These are phyloP conservation scores for Immersiella caudata DNA, from an alignment of 495 filamentous ascomycete genomes.

Conservation along the genomic window DNA sequence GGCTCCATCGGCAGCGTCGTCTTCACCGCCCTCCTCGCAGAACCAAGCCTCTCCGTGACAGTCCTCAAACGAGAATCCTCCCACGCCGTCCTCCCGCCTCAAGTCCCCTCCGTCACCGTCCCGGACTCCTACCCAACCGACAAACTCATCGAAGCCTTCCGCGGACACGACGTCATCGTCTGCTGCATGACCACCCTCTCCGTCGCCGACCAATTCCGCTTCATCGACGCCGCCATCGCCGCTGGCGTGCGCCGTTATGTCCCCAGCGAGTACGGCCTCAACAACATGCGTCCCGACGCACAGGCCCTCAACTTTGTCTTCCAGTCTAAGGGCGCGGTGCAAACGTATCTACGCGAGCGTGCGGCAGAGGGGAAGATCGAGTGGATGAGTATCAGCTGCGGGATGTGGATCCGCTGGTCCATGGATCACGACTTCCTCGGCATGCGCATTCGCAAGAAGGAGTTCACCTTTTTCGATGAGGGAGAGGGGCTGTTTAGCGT, in stretches of 20 bases:
- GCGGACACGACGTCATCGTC: conserved; percentile 33
- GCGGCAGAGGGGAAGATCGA: conserved; percentile 39
- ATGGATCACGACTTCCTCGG: conserved; percentile 40
- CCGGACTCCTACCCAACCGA: conserved; percentile 31
- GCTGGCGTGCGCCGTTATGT: conserved; percentile 53
- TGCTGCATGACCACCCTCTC: conserved; percentile 36
- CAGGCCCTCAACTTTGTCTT: conserved; percentile 44
- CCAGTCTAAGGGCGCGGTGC: conserved; percentile 45
- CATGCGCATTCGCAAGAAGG: conserved; percentile 37
- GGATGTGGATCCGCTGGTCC: conserved; percentile 49
- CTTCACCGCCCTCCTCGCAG: conserved; percentile 28
- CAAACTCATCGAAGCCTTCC: conserved; percentile 30
- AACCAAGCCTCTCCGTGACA: conserved; percentile 29
- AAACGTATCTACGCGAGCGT: conserved; percentile 44
- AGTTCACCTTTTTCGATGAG: conserved; percentile 43
- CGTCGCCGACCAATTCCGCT: conserved; percentile 41
- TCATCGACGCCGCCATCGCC: conserved; percentile 56
- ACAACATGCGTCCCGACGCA: conserved; percentile 52
- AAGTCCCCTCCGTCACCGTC: conserved; percentile 28
- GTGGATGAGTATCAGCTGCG: conserved; percentile 44
- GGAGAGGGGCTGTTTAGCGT: conserved; percentile 45
- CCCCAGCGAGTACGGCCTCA: conserved; percentile 73
- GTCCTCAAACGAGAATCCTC: conserved; percentile 36
- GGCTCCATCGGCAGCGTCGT: conserved; percentile 33
- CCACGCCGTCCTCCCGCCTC: conserved; percentile 21